These are phyloP conservation scores for Neocallimastix lanati DNA, from an alignment of 192 early-diverging fungal species.

Conservation along the genomic window DNA sequence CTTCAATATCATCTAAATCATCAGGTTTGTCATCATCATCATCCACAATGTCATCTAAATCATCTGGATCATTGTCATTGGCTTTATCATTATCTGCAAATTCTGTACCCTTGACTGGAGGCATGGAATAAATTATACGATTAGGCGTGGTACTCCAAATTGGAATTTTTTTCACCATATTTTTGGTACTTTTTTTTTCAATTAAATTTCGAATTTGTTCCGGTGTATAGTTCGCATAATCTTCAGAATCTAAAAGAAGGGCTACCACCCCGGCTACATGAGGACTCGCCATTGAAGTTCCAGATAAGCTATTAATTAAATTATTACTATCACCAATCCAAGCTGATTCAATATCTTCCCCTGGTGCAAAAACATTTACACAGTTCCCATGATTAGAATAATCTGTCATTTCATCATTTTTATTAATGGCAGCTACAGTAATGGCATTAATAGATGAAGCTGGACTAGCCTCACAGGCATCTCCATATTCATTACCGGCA, in stretches of 20 bases:
- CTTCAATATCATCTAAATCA: background rate
- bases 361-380: constrained; percentile 32
- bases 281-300: constrained; percentile 1
- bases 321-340: constrained; percentile 1
- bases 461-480: constrained; percentile 39
- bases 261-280: constrained; percentile 31
- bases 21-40: background rate
- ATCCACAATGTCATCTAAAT: background rate
- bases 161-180: constrained; percentile 33
- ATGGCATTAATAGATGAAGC: constrained; percentile 21
- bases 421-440: constrained; percentile 40
- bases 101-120: constrained; percentile 1
- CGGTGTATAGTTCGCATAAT: background rate
- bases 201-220: constrained; percentile 23
- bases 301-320: constrained; percentile 1
- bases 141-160: constrained; percentile 33
- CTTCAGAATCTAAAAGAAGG: constrained; percentile 7
- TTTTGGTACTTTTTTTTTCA: constrained; percentile 37
- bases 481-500: constrained; percentile 35
- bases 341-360: constrained; percentile 19
- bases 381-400: constrained; percentile 40
- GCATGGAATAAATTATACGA: constrained; percentile 49
- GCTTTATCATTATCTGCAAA: background rate
- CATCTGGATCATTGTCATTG: background rate
- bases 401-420: constrained; percentile 27